These are phyloP conservation scores for Scytalidium lignicola DNA, from an alignment of 2,329 filamentous ascomycete genomes.

Conservation along the genomic window DNA sequence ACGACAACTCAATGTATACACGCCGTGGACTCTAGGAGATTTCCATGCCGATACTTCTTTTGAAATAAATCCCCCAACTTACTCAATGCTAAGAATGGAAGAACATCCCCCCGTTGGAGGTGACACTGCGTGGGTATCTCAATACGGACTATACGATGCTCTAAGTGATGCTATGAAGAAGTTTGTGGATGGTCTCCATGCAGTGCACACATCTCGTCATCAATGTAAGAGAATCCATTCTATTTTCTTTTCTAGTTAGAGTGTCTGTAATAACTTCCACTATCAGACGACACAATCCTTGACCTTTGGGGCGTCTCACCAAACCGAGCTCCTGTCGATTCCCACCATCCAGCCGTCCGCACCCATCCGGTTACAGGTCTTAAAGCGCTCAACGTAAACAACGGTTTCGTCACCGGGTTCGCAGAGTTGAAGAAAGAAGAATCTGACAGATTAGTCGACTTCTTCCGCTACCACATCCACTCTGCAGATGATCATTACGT, in stretches of 20 bases:
- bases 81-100: constrained; percentile 5
- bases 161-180: constrained; percentile 15
- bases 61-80: constrained; percentile 6
- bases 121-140: constrained; percentile 13
- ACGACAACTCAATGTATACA: constrained; percentile 3
- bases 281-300: constrained; percentile 8
- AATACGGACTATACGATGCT: constrained; percentile 18
- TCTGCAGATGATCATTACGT: constrained; percentile 22
- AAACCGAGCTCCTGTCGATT: constrained; percentile 23
- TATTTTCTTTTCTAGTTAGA: neutral
- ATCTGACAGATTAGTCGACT: constrained; percentile 17
- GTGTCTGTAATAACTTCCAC: neutral
- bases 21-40: constrained; percentile 4
- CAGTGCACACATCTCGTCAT: constrained; percentile 16
- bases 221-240: constrained; percentile 13
- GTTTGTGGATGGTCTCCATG: constrained; percentile 14
- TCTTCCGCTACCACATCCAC: constrained; percentile 18
- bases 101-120: constrained; percentile 4
- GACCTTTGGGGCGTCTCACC: constrained; percentile 19
- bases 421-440: constrained; percentile 22
- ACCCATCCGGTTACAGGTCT: constrained; percentile 25
- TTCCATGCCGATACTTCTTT: constrained; percentile 6
- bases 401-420: constrained; percentile 16
- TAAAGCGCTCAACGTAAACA: constrained; percentile 21
- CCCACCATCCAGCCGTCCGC: constrained; percentile 23